Base-by-base conservation (phyloP, 164 flowering plant species). In the Malania oleifera region DNA sequence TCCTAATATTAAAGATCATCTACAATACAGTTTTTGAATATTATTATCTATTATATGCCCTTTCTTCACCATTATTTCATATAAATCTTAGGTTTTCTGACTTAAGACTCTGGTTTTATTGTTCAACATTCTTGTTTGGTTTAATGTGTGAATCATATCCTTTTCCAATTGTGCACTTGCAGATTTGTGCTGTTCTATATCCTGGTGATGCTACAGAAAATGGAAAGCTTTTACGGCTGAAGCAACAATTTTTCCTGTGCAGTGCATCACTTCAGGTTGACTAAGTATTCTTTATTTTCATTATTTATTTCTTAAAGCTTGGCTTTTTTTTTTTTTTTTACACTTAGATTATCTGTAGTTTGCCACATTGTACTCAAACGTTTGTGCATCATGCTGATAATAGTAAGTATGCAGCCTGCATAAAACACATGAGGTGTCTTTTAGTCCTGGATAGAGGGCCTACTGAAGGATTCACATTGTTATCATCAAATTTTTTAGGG, bases 251-350 rank as follows among this genome's bases (percentile, higher is more conserved):
- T 80, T 90, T 88, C 70, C 87, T 93, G 37, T 90, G 96, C 73
- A 88, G 97, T 79, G 97, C 99, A 51, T 90, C 96, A 19, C 95
- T 93, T 74, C 97, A 90, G 95, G 99, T 86, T 56, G 29, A 60
- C n/a, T 52, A n/a, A 7, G 23, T 47, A 40, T 43, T 39, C 26
- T 46, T 26, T 17, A 20, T 26, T 49, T 51, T 39, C 6, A 26
- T 50, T 19, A 1, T 27, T 20, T 10, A 3, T 1, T 29, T 38
- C 15, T 52, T n/a, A 15, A 23, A 19, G 31, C 0, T 28, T 19
- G 5, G 0, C 43, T 4, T 19, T 14, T 5, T 9, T 48, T 17
- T 1, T 66, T 54, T 15, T 15, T 43, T 34, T 41, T 40, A 5
- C n/a, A 12, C 14, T 11, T 40, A 11, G n/a, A 11, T 40, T 4